Percentiles rank a stretch among this genome's conserved stretches.
Evolutionary conservation across 1,139 yeast genomes (phyloP).

Genomic region (Sugiyamaella novakii): DNA sequence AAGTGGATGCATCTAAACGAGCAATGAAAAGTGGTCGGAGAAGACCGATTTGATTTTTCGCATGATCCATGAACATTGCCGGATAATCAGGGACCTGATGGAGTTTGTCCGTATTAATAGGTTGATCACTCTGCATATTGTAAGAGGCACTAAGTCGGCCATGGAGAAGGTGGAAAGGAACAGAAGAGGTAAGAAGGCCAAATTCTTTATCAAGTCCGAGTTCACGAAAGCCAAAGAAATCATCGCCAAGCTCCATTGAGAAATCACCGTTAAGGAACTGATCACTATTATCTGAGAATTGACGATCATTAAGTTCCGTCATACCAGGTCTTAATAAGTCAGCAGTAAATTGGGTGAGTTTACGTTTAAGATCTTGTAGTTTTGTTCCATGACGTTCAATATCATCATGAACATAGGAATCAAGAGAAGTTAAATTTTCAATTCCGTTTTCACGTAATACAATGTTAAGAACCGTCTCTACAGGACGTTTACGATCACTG

Average conservation of each 20-base stretch:
- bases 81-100: constrained; percentile 44
- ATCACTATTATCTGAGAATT: constrained; percentile 87
- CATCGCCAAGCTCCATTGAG: constrained; percentile 84
- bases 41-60: constrained; percentile 55
- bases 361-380: constrained; percentile 65
- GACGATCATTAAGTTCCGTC: constrained; percentile 70
- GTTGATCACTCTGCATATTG: constrained; percentile 29
- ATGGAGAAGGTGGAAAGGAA: constrained; percentile 87
- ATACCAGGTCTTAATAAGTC: constrained; percentile 77
- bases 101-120: constrained; percentile 26
- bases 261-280: constrained; percentile 94
- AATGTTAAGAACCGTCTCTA: constrained; percentile 48
- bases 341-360: constrained; percentile 72
- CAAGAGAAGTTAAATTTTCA: constrained; percentile 73
- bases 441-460: constrained; percentile 83
- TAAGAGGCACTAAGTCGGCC: constrained; percentile 58
- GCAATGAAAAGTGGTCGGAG: constrained; percentile 58
- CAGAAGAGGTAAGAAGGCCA: constrained; percentile 80
- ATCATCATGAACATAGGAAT: constrained; percentile 73
- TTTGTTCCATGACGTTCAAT: constrained; percentile 69
- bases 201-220: constrained; percentile 92
- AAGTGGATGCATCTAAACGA: constrained; percentile 34
- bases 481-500: constrained; percentile 37
- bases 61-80: constrained; percentile 52
- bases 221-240: constrained; percentile 95